Evolutionary conservation across 176 grass and related monocot genomes (phyloP), one percentile per base, ranked within the genome.

Genomic region (Oryza glaberrima): DNA sequence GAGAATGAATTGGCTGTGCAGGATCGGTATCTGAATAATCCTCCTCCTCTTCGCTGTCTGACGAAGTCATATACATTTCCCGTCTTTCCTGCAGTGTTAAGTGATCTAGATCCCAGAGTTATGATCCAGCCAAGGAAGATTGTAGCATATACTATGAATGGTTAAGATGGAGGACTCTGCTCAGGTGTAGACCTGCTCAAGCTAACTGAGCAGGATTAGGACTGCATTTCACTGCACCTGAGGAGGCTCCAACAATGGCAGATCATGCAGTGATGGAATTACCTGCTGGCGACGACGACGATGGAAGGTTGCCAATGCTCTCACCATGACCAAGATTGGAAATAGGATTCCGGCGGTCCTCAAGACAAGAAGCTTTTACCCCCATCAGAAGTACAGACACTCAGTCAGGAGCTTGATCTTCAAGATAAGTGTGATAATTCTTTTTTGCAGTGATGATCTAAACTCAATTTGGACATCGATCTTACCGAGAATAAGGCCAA

Each of bases 401-500:
- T 3, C 23, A 66, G 41, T 77, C 77, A 75, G 78, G 80, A 3
- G 26, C 2, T 67, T 82, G 44, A 75, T 69, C 36, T 25, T 3
- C 79, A 65, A 45, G 67, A 20, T 16, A 78, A 76, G 25, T 20
- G 17, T 9, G 52, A 58, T 9, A 63, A 23, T 28, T 28, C 0
- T 32, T 32, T 32, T 32, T 2, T 41, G 58, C 58, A 63, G 2
- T 23, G 58, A 61, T 3, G 0, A 5, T 67, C 25, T 32, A 49
- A 13, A 45, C 12, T 1, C 64, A 86, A 86, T 60, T 23, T 81
- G 40, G 14, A 9, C 19, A 60, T 17, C 47, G 36, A 28, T 82
- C 82, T 98, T 95, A 98, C 96, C 9, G 79, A 78, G 77, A 98
- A 96, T 43, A 98, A 34, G 30, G 91, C 72, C 14, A 94, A 82